Percentiles rank a stretch among this genome's conserved stretches.
Evolutionary conservation across 2,329 filamentous ascomycete species (phyloP).

Genomic region (Fusarium coicis): DNA sequence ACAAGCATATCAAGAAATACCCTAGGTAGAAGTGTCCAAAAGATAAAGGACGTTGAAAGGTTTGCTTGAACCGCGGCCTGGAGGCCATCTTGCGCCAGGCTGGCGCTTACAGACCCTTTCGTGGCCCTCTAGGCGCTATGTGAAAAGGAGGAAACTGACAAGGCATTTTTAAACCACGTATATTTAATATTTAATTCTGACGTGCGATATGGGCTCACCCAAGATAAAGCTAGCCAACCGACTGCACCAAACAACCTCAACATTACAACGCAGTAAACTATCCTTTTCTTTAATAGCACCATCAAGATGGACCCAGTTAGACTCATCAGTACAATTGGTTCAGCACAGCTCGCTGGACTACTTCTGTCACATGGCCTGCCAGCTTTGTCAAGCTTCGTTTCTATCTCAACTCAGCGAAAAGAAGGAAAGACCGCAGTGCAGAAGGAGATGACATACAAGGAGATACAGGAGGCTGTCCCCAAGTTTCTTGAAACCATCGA

Average conservation of each 20-base stretch:
- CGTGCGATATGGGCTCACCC: fast-evolving
- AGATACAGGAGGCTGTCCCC: neutral
- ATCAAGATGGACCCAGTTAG: neutral
- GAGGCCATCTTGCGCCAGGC: fast-evolving
- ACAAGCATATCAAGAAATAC: no score
- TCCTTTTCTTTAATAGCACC: fast-evolving
- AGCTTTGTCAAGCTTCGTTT: fast-evolving
- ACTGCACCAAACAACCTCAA: no score
- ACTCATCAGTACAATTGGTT: neutral
- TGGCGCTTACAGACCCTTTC: no score
- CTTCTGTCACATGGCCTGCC: fast-evolving
- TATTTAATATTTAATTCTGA: neutral
- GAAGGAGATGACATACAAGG: neutral
- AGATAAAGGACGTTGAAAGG: neutral
- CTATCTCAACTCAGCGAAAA: neutral
- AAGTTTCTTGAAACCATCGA: neutral
- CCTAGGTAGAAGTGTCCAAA: neutral
- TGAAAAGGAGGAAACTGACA: neutral
- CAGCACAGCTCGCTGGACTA: fast-evolving
- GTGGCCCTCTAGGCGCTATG: no score
- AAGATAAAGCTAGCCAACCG: no score
- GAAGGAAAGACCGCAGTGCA: neutral
- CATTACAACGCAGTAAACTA: neutral
- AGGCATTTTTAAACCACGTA: neutral
- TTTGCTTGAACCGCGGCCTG: neutral